Evolutionary conservation across 148 eudicot genomes (phyloP).

Genomic region (Talinum fruticosum): DNA sequence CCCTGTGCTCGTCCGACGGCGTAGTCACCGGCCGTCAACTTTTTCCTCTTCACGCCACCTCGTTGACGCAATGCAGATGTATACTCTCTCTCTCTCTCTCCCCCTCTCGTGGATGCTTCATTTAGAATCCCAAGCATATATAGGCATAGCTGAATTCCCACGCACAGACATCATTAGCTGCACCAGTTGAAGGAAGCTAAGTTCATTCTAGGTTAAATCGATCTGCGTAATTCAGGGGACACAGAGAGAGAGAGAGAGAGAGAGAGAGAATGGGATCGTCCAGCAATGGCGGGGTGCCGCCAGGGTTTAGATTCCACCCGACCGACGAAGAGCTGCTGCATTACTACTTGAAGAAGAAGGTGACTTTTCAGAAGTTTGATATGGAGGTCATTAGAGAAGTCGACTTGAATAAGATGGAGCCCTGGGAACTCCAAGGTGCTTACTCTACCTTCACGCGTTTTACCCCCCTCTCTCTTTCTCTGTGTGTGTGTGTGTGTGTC

Average conservation of each 20-base stretch:
- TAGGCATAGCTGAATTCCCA: slow-evolving; percentile 19
- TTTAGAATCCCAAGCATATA: slow-evolving; percentile 3
- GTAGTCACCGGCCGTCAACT: slow-evolving; percentile 85
- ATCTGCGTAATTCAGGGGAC: too few relatives aligned
- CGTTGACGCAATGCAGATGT: slow-evolving; percentile 30
- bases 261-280: slow-evolving; percentile 17
- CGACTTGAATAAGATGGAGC: slow-evolving; percentile 91
- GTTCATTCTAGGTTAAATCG: too few relatives aligned
- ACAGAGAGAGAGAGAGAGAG: slow-evolving; percentile 16
- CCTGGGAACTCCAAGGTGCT: slow-evolving; percentile 95
- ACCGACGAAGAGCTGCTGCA: slow-evolving; percentile 93
- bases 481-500: too few relatives aligned
- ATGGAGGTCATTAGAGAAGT: slow-evolving; percentile 94
- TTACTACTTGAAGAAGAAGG: slow-evolving; percentile 89
- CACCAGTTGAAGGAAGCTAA: neutral
- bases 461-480: neutral
- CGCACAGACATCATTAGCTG: slow-evolving; percentile 18
- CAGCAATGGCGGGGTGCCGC: slow-evolving; percentile 77
- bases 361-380: slow-evolving; percentile 73
- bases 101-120: neutral
- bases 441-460: neutral
- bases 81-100: neutral
- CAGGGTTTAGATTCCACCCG: slow-evolving; percentile 93
- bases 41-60: slow-evolving; percentile 32
- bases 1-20: slow-evolving; percentile 49